Evolutionary conservation across 1,284 basidiomycete genomes (phyloP), one percentile per base, ranked within the genome.

Genomic region (Inonotus obliquus): DNA sequence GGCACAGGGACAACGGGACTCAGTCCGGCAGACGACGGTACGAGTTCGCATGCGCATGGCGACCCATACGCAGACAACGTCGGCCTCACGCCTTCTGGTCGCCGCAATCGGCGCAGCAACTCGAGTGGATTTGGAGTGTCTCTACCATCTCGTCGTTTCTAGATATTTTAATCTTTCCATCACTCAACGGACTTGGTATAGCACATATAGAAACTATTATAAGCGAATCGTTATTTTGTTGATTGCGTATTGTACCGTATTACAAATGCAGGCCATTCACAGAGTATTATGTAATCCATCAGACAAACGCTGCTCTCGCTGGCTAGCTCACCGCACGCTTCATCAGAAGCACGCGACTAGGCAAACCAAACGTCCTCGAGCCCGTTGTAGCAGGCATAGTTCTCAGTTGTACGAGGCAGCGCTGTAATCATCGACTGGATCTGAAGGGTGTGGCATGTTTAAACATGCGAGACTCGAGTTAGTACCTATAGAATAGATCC

Each of bases 401-500:
- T 87, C 87, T 89, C 87, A 74, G 87, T 88, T 74, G 73, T 77
- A 89, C 86, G 85, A 85, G 85, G 68, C 80, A 81, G 80, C 79
- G 85, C 80, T 70, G 66, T 74, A 74, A 78, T 89, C 87, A 89
- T 89, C 87, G 79, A 86, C 78, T 86, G 87, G 84, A 89, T 82
- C 80, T 83, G 81, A 87, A 86, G 81, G 79, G 83, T 84, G 83
- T 75, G 86, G 86, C 87, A 89, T 85, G 84, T 81, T 80, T 88
- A 87, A 87, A 89, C 86, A 87, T 88, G 87, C 87, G 83, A 87
- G 85, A 89, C 85, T 87, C 80, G 85, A 87, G 87, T 89, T 86
- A 32, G 32, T 32, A 86, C 84, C 9, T 32, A 32, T 32, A 32
- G 4, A 32, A 32, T 32, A 32, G 32, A 32, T 89, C 87, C 87